Percentiles rank a stretch among this genome's conserved stretches.
phyloP scores from a whole-genome alignment of 2,329 filamentous ascomycete species.

The Fusarium transvaalense region DNA sequence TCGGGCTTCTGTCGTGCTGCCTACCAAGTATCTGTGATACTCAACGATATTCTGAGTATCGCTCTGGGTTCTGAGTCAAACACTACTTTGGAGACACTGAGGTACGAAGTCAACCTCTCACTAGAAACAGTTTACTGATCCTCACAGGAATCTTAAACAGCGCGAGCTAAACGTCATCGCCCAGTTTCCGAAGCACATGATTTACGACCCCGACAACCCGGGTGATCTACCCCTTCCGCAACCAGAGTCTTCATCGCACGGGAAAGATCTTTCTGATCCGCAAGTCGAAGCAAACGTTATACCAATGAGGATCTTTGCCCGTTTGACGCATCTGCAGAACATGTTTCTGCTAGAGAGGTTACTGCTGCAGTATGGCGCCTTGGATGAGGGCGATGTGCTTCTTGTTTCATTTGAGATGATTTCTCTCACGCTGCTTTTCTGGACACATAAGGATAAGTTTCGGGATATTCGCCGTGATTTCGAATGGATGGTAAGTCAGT shows the following conservation, averaged over 20 bases:
- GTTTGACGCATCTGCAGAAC: conserved; percentile 15
- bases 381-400: conserved; percentile 2
- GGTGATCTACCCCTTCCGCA: neutral
- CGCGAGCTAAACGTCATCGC: neutral
- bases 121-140: accelerated
- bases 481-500: conserved; percentile 4
- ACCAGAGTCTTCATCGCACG: accelerated
- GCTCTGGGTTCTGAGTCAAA: neutral
- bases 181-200: neutral
- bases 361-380: neutral
- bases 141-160: neutral
- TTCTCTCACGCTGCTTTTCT: neutral
- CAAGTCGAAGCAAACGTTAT: neutral
- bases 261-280: conserved; percentile 7
- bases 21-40: neutral
- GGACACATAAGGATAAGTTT: conserved; percentile 23
- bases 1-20: conserved; percentile 3
- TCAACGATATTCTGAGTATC: neutral
- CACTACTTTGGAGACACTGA: neutral
- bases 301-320: neutral
- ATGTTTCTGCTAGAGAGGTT: conserved; percentile 23
- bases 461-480: neutral
- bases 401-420: conserved; percentile 24
- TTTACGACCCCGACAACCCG: neutral
- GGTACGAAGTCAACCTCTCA: accelerated